phyloP scores from a whole-genome alignment of 2,329 filamentous ascomycete genomes.

The Diplodia seriata region DNA sequence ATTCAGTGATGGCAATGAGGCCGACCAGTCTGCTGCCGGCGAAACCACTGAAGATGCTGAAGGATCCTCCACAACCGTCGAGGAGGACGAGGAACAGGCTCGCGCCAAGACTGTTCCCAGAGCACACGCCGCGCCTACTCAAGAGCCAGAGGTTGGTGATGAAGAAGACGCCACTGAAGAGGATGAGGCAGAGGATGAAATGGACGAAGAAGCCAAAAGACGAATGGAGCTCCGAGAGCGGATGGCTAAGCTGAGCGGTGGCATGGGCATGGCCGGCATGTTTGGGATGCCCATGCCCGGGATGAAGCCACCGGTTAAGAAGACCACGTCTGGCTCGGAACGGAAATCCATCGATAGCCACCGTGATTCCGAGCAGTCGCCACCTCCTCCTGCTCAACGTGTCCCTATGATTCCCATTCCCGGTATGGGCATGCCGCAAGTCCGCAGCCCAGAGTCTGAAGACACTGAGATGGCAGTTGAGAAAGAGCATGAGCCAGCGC shows the following conservation, averaged over 20 bases:
- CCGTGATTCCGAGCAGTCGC: constrained; percentile 33
- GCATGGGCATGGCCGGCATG: constrained; percentile 96
- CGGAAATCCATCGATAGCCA: constrained; percentile 47
- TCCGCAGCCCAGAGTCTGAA: constrained; percentile 57
- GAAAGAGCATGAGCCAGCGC: constrained; percentile 58
- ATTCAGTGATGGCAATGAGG: constrained; percentile 69
- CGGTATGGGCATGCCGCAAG: constrained; percentile 66
- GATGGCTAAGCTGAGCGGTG: constrained; percentile 98
- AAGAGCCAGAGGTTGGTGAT: constrained; percentile 56
- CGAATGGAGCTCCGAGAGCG: constrained; percentile 88
- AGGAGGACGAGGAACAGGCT: constrained; percentile 72
- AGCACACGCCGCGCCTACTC: constrained; percentile 49
- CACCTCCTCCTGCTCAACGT: constrained; percentile 46
- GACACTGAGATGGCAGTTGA: constrained; percentile 53
- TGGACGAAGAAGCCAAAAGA: constrained; percentile 85
- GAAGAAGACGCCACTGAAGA: constrained; percentile 60
- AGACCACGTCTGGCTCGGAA: constrained; percentile 50
- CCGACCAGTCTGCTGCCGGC: constrained; percentile 68
- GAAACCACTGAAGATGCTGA: constrained; percentile 68
- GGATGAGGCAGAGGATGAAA: constrained; percentile 81
- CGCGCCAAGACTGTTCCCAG: constrained; percentile 33
- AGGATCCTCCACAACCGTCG: constrained; percentile 70
- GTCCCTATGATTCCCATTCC: constrained; percentile 69
- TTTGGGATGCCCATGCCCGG: constrained; percentile 73
- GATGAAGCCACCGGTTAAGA: constrained; percentile 49